Base-by-base conservation (phyloP, 2,329 filamentous ascomycete genomes). In the Neoarthrinium moseri region DNA sequence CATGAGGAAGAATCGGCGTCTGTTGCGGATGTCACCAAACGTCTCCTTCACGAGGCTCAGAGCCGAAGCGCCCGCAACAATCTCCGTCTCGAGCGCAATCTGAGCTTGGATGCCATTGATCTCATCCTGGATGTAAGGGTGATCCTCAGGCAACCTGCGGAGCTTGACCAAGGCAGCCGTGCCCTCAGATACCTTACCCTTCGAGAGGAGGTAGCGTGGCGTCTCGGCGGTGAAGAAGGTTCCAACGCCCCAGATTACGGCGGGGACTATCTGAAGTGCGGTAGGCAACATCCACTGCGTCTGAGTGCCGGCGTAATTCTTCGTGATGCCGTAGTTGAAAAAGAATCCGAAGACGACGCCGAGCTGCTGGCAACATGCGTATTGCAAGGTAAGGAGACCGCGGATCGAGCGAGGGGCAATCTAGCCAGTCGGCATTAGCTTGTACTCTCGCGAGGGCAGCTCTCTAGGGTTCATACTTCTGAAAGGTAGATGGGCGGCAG, bases 1-100 rank as follows among this genome's bases (percentile, higher is more conserved):
- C 48, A 65, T 57, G 12, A 65, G 56, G 13, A 61, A 43, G 8
- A 65, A 59, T 1, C 64, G 48, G 2, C 63, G 52, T 0, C 64
- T 35, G 41, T 64, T 64, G 1, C 52, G 44, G 13, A 60, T 26
- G 5, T 61, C 49, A 0, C 48, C 39, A 22, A 65, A 63, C 0
- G 61, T 68, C 44, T 71, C 66, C 36, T 63, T 65, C 17, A 65
- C 44, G 1, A 68, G 49, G 27, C 64, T 59, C 38, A 57, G 58
- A 4, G 57, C 54, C 15, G 37, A 56, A 2, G 61, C 60, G 7
- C 61, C 65, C 0, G 60, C 51, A 2, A 64, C 58, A 4, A 62
- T 53, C 46, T 69, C 66, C 10, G 60, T 58, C 44, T 70, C 67
- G 8, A 59, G 59, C 3, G 65, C 57, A 1, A 68, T 51, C 43